phyloP scores from a whole-genome alignment of 345 rosid species.

The Eucalyptus fibrosa region DNA sequence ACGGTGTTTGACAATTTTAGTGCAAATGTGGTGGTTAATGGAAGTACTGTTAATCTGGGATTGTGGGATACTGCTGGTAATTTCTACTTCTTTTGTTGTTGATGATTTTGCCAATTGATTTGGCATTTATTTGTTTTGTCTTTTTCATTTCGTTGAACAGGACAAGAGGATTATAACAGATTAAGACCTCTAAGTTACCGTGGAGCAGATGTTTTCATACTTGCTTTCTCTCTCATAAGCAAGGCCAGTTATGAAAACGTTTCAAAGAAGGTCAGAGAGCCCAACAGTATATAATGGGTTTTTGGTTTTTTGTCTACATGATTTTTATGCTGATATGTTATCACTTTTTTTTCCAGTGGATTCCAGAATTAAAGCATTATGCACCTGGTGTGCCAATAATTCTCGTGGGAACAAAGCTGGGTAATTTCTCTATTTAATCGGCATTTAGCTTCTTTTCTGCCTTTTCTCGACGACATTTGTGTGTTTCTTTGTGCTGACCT shows the following conservation, averaged over 20 bases:
- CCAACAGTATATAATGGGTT: neutral
- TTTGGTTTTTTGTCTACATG: neutral
- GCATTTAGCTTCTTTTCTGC: neutral
- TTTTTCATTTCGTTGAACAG: slow-evolving; percentile 20
- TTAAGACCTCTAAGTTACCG: slow-evolving; percentile 80
- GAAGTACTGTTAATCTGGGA: slow-evolving; percentile 83
- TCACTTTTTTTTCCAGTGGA: slow-evolving; percentile 46
- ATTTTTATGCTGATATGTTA: neutral
- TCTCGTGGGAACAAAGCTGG: slow-evolving; percentile 92
- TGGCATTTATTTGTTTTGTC: neutral
- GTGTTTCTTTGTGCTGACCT: neutral
- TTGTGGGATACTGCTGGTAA: slow-evolving; percentile 98
- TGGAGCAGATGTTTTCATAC: slow-evolving; percentile 91
- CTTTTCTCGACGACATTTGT: neutral
- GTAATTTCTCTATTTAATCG: slow-evolving; percentile 6
- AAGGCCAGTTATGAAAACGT: slow-evolving; percentile 98
- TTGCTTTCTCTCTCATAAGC: slow-evolving; percentile 95
- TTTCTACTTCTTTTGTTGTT: neutral
- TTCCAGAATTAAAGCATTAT: slow-evolving; percentile 88
- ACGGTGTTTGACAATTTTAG: slow-evolving; percentile 98
- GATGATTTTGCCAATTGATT: neutral
- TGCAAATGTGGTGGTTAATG: slow-evolving; percentile 95
- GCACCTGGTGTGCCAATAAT: slow-evolving; percentile 81
- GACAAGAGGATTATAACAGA: slow-evolving; percentile 90
- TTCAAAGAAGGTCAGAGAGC: slow-evolving; percentile 64